These are phyloP conservation scores for Striga asiatica DNA, from an alignment of 257 asterid species.

Conservation along the genomic window DNA sequence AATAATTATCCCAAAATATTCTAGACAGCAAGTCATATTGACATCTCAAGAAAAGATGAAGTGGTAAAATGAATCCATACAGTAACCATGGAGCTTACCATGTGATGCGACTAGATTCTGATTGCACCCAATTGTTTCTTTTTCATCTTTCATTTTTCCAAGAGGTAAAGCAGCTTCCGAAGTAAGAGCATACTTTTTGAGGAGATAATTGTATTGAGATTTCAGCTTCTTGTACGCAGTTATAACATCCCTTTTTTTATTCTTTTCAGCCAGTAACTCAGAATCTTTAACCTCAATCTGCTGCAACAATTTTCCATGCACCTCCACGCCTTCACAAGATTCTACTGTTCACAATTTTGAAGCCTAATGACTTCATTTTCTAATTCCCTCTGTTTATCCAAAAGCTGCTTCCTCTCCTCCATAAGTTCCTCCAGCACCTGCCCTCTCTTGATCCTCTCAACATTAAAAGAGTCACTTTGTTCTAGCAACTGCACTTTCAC, in stretches of 20 bases:
- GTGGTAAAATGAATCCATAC: too few species aligned
- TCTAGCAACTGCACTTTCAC: conserved; percentile 36
- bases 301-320: conserved; percentile 57
- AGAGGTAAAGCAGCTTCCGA: conserved; percentile 33
- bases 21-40: not conserved
- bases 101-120: conserved; percentile 26
- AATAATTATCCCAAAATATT: conserved; percentile 4
- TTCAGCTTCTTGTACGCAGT: conserved; percentile 47
- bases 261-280: conserved; percentile 48
- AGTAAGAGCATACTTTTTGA: conserved; percentile 34
- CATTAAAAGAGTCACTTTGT: conserved; percentile 25
- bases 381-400: conserved; percentile 38
- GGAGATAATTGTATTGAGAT: conserved; percentile 53
- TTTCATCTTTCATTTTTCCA: conserved; percentile 31
- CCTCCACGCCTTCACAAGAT: conserved; percentile 52
- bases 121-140: conserved; percentile 26
- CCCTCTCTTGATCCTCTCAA: conserved; percentile 38
- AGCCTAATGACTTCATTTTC: conserved; percentile 43
- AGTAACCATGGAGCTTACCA: conserved; percentile 31
- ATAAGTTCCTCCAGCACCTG: conserved; percentile 39
- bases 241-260: conserved; percentile 23
- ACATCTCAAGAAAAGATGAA: conserved; percentile 3
- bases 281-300: conserved; percentile 62
- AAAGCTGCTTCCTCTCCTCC: conserved; percentile 44
- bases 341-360: conserved; percentile 36